Conservation (phyloP, 345 rosid genomes). For the Arabidopsis thaliana region TAIR10.1 NC_003074.8:546501-547000, state of each 20-base stretch:
- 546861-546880: not conserved
- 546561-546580: not conserved
- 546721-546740: not conserved
- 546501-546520: not conserved
- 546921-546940: not conserved
- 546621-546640: too few relatives aligned
- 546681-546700: not conserved
- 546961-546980: constrained; percentile 24
- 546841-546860: constrained; percentile 14
- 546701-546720: not conserved
- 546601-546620: not conserved
- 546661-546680: not conserved
- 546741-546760: not conserved
- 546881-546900: not conserved
- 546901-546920: not conserved
- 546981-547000: constrained; percentile 9
- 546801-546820: constrained; percentile 8
- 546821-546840: not conserved
- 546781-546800: not conserved
- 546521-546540: too few relatives aligned
- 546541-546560: too few relatives aligned
- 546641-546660: too few relatives aligned
- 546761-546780: not conserved
- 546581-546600: not conserved
- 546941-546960: constrained; percentile 4